Base-by-base conservation (phyloP, 495 filamentous ascomycete genomes). In the Podospora comata region DNA sequence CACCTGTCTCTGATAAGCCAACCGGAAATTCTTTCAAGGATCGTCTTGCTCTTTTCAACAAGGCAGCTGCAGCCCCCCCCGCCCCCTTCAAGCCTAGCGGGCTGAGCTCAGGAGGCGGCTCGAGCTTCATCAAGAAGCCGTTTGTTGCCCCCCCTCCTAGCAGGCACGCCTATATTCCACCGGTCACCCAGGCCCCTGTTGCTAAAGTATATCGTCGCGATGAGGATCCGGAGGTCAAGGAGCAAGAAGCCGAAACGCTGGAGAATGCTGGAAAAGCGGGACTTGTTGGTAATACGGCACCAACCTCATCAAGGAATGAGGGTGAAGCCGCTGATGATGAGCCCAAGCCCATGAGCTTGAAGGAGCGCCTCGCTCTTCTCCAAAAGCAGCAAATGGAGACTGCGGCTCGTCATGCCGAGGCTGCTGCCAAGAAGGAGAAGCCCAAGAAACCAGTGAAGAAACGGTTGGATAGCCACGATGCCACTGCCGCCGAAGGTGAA, bases 31-130 rank as follows among this genome's bases (percentile, higher is more conserved):
- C 95, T 0, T 97, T 99, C 78, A 92, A 84, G 69, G 95, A 98
- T 77, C 93, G 96, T 65, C 95, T 99, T 72, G 96, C 96, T 7
- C 93, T 94, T 20, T 99, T 99, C 80, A 99, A 99, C 76, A 96
- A 93, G 75, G 83, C 91, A 23, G 87, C 94, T 26, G 91, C 92
- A 5, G 86, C 94, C 6, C 95, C 95, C 13, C 79, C 95, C 66
- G 87, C 92, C 4, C 95, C 96, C 2, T 92, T 93, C 78, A 96
- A 97, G 72, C 92, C 93, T 15, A 83, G 86, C 68, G 86, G 86
- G 3, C 73, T 88, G 48, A 80, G 84, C 64, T 82, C 86, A 28
- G 39, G 39, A 48, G 83, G 86, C 58, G 84, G 85, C 13, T 81
- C 82, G 61, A 85, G 85, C 67, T 98, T 98, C 71, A 88, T 98